A percentile compares a stretch with the other conserved stretches of the same genome.
Evolutionary conservation across 306 rosid species (phyloP).

Genomic region (Trifolium fragiferum): DNA sequence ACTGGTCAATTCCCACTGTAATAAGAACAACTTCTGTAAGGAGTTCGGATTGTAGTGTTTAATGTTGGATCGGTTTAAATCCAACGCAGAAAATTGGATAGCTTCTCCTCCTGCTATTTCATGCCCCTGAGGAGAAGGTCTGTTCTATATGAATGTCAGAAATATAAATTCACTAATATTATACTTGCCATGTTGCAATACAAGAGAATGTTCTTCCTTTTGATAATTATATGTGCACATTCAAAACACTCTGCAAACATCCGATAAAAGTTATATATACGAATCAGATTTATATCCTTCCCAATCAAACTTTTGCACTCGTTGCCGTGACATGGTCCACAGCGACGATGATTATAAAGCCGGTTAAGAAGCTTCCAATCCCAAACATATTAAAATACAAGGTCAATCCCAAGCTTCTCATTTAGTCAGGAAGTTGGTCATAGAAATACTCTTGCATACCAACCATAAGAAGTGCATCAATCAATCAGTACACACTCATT

Average conservation of each 20-base stretch:
- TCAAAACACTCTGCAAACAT: conserved; percentile 43
- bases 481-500: conserved; percentile 48
- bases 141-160: conserved; percentile 42
- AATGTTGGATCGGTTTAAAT: conserved; percentile 36
- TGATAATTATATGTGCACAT: conserved; percentile 6
- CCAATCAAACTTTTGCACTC: conserved; percentile 48
- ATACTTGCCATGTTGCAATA: conserved; percentile 35
- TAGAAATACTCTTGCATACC: conserved; percentile 63
- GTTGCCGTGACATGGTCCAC: conserved; percentile 51
- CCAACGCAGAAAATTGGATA: conserved; percentile 35
- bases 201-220: not conserved
- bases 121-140: conserved; percentile 9
- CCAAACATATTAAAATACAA: conserved; percentile 54
- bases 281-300: conserved; percentile 49
- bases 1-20: conserved; percentile 81
- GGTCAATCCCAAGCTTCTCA: conserved; percentile 61
- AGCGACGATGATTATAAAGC: conserved; percentile 43
- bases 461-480: conserved; percentile 45
- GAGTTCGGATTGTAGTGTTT: conserved; percentile 27
- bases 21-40: conserved; percentile 25
- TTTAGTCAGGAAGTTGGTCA: conserved; percentile 58
- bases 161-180: conserved; percentile 47
- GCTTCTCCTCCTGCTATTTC: conserved; percentile 40
- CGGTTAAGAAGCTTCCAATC: conserved; percentile 50
- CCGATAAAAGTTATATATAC: conserved; percentile 56